Evolutionary conservation across 73 alveolate genomes (phyloP).

Genomic region (Stentor coeruleus): DNA sequence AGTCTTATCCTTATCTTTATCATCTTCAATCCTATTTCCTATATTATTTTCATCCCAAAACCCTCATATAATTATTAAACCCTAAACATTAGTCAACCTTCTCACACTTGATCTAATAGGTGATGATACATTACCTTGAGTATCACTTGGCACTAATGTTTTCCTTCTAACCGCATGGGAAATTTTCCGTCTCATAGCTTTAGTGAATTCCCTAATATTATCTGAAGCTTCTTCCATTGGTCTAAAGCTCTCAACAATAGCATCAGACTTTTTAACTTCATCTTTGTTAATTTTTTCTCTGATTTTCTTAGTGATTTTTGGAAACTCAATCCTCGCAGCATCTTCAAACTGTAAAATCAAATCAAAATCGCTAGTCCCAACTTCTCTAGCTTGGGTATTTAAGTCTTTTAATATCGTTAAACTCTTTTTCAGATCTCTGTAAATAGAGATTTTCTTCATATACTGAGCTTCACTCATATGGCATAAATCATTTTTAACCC

Average conservation of each 20-base stretch:
- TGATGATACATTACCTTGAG: too few relatives aligned
- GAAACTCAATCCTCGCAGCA: not conserved
- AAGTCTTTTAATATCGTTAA: not conserved
- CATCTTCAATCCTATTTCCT: too few relatives aligned
- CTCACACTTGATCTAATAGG: too few relatives aligned
- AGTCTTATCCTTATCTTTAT: too few relatives aligned
- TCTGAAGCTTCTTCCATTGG: not conserved
- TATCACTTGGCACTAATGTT: too few relatives aligned
- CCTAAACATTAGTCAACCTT: too few relatives aligned
- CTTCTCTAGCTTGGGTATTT: not conserved
- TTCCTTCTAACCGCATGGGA: not conserved
- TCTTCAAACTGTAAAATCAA: not conserved
- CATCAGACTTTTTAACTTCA: not conserved
- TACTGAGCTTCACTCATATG: not conserved
- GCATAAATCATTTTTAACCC: not conserved
- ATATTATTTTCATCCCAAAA: too few relatives aligned
- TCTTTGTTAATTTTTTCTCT: not conserved
- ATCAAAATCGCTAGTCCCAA: constrained; percentile 8
- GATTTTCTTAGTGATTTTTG: not conserved
- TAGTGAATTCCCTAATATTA: not conserved
- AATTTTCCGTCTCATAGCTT: not conserved
- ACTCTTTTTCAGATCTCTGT: not conserved
- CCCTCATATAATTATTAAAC: too few relatives aligned
- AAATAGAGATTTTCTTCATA: not conserved
- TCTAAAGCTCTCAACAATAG: not conserved